A percentile compares a stretch with the other conserved stretches of the same genome.
phyloP scores from a whole-genome alignment of 768 basidiomycete genomes.

The Pleurotus djamor region DNA sequence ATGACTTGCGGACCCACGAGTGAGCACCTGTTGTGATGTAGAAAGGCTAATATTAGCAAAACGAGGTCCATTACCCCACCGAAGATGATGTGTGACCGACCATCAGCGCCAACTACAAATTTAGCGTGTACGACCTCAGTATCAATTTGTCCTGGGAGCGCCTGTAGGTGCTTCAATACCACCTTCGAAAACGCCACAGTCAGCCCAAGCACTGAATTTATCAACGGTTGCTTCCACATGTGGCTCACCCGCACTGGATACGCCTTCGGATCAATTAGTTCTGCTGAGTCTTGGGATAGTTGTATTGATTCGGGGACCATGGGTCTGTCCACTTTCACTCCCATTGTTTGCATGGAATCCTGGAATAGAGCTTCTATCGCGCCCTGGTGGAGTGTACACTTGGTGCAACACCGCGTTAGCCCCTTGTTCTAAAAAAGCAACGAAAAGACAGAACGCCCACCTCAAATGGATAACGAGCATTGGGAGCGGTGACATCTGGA shows the following conservation, averaged over 20 bases:
- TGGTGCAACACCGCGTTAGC: background rate
- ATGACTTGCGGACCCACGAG: constrained; percentile 75
- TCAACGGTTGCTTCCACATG: background rate
- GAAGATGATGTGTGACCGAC: constrained; percentile 25
- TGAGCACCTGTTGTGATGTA: constrained; percentile 55
- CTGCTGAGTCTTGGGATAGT: constrained; percentile 36
- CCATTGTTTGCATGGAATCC: constrained; percentile 47
- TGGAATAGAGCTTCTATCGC: constrained; percentile 59
- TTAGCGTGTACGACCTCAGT: constrained; percentile 66
- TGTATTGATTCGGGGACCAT: constrained; percentile 47
- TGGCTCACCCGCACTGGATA: constrained; percentile 34
- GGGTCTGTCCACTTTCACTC: constrained; percentile 49
- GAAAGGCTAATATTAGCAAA: background rate
- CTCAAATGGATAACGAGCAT: constrained; percentile 72
- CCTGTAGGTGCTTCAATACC: constrained; percentile 38
- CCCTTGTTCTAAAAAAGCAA: too few relatives aligned
- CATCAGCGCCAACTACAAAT: constrained; percentile 78
- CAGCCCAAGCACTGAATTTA: background rate
- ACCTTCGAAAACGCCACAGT: constrained; percentile 28
- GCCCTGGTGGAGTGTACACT: constrained; percentile 55
- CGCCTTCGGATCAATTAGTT: constrained; percentile 37
- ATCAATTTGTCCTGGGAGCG: constrained; percentile 26
- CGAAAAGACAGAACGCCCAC: constrained; percentile 17
- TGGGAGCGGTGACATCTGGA: constrained; percentile 58
- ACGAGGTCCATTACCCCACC: background rate